phyloP scores from a whole-genome alignment of 2,329 filamentous ascomycete species.

The Sporothrix schenckii region DNA sequence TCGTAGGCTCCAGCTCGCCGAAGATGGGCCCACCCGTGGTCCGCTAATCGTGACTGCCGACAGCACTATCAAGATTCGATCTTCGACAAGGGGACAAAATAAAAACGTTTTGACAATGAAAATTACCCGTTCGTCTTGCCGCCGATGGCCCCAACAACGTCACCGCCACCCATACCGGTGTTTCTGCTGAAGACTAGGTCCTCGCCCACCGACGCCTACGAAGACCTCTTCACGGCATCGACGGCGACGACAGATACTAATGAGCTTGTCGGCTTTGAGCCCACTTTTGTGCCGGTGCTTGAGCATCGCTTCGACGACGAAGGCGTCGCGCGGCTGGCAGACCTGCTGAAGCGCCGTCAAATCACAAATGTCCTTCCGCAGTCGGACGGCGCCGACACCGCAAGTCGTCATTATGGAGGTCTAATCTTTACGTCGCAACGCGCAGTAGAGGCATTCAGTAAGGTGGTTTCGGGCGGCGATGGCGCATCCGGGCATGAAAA shows the following conservation, averaged over 20 bases:
- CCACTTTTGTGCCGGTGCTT: constrained; percentile 75
- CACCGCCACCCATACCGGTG: constrained; percentile 52
- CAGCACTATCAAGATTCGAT: too few species aligned
- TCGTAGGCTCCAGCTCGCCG: neutral
- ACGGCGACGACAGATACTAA: constrained; percentile 39
- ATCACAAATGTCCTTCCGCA: constrained; percentile 42
- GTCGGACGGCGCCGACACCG: too few species aligned
- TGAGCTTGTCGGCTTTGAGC: constrained; percentile 52
- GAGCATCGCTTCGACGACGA: constrained; percentile 68
- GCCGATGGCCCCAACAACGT: constrained; percentile 29
- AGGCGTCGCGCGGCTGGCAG: constrained; percentile 58
- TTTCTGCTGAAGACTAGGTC: constrained; percentile 80
- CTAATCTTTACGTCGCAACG: constrained; percentile 83
- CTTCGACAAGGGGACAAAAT: too few species aligned
- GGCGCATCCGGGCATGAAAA: constrained; percentile 33
- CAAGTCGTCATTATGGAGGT: constrained; percentile 63
- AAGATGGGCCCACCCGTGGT: neutral
- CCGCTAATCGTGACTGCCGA: neutral
- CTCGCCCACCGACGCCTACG: constrained; percentile 69
- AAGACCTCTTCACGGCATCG: constrained; percentile 63
- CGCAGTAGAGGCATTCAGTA: constrained; percentile 75
- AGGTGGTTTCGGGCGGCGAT: constrained; percentile 60
- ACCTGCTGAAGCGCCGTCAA: constrained; percentile 50
- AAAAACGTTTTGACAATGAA: neutral
- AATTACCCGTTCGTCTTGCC: neutral